Percentiles rank a stretch among this genome's conserved stretches.
These are phyloP conservation scores for Penicillium sp. DNA, from an alignment of 2,329 filamentous ascomycete genomes.

Conservation along the genomic window DNA sequence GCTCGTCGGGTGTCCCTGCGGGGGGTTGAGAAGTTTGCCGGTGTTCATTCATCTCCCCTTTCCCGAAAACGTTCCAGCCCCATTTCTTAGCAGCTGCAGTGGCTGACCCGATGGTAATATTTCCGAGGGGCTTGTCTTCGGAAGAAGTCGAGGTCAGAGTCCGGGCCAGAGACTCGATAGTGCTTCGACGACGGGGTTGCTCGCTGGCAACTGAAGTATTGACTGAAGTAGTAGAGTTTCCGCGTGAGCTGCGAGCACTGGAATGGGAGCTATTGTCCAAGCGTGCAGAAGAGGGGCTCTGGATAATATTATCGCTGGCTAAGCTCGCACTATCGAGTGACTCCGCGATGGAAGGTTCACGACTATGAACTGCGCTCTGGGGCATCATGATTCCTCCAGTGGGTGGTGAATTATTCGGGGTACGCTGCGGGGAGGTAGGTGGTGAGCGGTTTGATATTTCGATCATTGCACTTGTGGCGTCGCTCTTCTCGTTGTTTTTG, in stretches of 20 bases:
- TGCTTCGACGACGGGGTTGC: constrained; percentile 34
- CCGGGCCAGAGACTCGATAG: constrained; percentile 34
- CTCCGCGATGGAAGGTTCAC: constrained; percentile 57
- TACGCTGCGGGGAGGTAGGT: constrained; percentile 56
- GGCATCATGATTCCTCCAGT: constrained; percentile 40
- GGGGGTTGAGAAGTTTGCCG: constrained; percentile 42
- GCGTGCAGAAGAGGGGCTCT: constrained; percentile 34
- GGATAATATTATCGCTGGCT: constrained; percentile 25
- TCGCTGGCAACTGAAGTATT: constrained; percentile 32
- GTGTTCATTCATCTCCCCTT: constrained; percentile 44
- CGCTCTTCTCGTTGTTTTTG: constrained; percentile 60
- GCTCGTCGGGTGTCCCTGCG: constrained; percentile 61
- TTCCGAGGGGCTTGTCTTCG: constrained; percentile 44
- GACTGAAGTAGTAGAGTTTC: constrained; percentile 31
- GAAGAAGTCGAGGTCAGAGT: constrained; percentile 30
- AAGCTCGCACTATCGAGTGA: constrained; percentile 39
- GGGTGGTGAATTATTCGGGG: constrained; percentile 51
- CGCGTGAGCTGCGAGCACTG: constrained; percentile 24
- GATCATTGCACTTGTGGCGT: constrained; percentile 69
- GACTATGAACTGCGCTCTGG: constrained; percentile 42
- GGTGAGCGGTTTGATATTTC: constrained; percentile 67
- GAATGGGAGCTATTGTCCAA: constrained; percentile 28
- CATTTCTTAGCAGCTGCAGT: constrained; percentile 65
- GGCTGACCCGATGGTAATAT: constrained; percentile 53
- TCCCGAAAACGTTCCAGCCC: constrained; percentile 57